phyloP scores from a whole-genome alignment of 345 rosid species.

The Heritiera littoralis region DNA sequence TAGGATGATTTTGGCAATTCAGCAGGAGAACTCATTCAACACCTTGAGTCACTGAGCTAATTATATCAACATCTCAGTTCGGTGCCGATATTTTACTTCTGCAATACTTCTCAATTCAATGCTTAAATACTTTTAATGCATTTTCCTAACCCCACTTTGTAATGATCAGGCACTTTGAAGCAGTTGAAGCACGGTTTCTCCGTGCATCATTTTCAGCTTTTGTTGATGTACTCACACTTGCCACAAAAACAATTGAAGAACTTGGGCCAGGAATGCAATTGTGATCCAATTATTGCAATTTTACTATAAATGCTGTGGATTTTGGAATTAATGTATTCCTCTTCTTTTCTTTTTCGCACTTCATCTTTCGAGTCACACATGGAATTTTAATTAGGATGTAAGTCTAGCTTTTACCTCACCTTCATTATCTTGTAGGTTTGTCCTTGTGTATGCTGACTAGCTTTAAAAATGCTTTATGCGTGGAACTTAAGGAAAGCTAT shows the following conservation, averaged over 20 bases:
- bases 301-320: not conserved
- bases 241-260: slow-evolving; percentile 80
- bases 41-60: not conserved
- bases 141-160: not conserved
- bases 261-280: slow-evolving; percentile 48
- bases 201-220: slow-evolving; percentile 93
- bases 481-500: not conserved
- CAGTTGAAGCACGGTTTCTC: slow-evolving; percentile 87
- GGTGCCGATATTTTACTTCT: not conserved
- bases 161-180: slow-evolving; percentile 68
- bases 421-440: not conserved
- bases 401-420: not conserved
- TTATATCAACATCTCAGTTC: not conserved
- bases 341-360: not conserved
- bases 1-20: not conserved
- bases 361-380: not conserved
- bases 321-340: not conserved
- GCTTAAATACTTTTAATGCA: not conserved
- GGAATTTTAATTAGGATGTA: not conserved
- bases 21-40: not conserved
- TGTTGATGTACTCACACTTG: slow-evolving; percentile 69
- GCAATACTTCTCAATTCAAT: not conserved
- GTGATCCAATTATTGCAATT: slow-evolving; percentile 18
- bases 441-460: not conserved
- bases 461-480: not conserved